Evolutionary conservation across 345 rosid genomes (phyloP), one percentile per base, ranked within the genome.

Genomic region (Hibiscus syriacus): DNA sequence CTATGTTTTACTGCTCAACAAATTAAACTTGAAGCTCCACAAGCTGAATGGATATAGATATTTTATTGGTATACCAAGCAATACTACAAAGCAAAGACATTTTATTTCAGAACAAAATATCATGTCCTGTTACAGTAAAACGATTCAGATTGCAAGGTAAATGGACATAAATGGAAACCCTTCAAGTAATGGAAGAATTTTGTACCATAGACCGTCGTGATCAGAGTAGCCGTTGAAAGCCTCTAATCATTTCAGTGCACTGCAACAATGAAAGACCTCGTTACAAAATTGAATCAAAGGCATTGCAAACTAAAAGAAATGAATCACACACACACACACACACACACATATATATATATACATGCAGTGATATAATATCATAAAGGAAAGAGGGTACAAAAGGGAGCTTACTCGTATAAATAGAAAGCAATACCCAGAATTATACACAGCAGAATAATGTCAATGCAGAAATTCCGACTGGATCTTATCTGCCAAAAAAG

Each of bases 401-500:
- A 8, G 20, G 53, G 34, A 76, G 73, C 83, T 88, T 83, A 88
- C 89, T 80, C 80, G 77, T 93, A 90, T 67, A 93, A 62, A 79
- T 90, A 87, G 58, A 85, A 77, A 64, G 72, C 79, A 60, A 93
- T 86, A 41, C 98, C 92, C 34, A 90, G 82, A 70, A 93, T 72
- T 19, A 93, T 80, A 61, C 86, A 84, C 3, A 93, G 78, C 63
- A 88, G 81, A 72, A 87, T 55, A 74, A 87, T 84, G 79, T 88
- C 96, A 22, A 93, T 80, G 81, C 84, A 87, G 82, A 90, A 81
- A 81, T 93, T 93, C 53, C 84, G 78, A 64, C 84, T 84, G 45
- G 93, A 87, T 73, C 98, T 82, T 69, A 88, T 54, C 98, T 87
- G 84, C 53, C 76, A 57, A 50, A 26, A 59, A 78, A 60, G 23